These are phyloP conservation scores for Lasiodiplodia gonubiensis DNA, from an alignment of 2,329 filamentous ascomycete species.

Conservation along the genomic window DNA sequence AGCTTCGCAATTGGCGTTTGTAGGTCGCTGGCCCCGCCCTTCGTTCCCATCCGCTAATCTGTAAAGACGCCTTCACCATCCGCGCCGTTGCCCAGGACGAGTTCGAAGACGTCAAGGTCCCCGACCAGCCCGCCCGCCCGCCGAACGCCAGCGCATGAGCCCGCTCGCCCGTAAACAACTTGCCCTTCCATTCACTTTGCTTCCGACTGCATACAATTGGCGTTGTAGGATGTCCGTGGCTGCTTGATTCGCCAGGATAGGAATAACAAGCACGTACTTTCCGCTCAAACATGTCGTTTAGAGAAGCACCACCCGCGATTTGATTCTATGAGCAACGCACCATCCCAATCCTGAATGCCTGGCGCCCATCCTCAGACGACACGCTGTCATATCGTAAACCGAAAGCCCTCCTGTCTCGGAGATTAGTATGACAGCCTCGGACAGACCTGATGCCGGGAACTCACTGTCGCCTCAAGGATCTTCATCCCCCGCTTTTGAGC, in stretches of 20 bases:
- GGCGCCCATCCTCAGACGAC: constrained; percentile 8
- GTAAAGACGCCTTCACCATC: constrained; percentile 72
- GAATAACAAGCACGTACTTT: neutral
- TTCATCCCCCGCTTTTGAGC: constrained; percentile 54
- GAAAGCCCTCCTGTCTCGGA: constrained; percentile 48
- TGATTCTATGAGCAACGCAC: neutral
- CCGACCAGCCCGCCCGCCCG: constrained; percentile 68
- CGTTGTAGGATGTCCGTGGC: constrained; percentile 3
- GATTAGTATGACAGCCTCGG: constrained; percentile 20
- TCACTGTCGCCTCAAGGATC: constrained; percentile 56
- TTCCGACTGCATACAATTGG: constrained; percentile 8
- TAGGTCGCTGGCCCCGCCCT: constrained; percentile 55
- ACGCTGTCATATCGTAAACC: constrained; percentile 49
- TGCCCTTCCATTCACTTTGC: constrained; percentile 1
- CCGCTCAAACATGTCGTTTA: neutral
- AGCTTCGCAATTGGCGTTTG: constrained; percentile 83
- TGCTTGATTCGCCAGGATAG: neutral
- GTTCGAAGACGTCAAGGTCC: constrained; percentile 93
- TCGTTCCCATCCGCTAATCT: constrained; percentile 30
- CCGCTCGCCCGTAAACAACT: neutral
- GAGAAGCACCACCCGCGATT: neutral
- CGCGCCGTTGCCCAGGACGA: constrained; percentile 92
- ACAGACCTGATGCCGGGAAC: neutral
- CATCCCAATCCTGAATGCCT: neutral
- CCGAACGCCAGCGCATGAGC: constrained; percentile 35